These are phyloP conservation scores for Spizellomyces sp. DNA, from an alignment of 192 early-diverging fungal genomes.

Conservation along the genomic window DNA sequence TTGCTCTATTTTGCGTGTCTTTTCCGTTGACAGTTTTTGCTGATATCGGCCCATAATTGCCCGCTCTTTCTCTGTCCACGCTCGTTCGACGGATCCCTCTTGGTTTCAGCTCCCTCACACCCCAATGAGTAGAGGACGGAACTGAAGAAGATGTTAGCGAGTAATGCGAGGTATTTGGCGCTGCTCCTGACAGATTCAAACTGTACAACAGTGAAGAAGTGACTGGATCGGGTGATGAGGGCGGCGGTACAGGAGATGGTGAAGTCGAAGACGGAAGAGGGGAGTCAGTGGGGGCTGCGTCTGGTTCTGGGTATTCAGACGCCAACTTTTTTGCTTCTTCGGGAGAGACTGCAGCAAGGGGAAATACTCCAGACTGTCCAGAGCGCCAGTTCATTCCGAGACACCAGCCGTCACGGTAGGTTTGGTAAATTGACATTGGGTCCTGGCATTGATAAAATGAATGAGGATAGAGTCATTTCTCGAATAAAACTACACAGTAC, in stretches of 20 bases:
- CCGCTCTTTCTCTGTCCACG: neutral
- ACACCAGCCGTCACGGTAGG: constrained; percentile 22
- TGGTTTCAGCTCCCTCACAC: neutral
- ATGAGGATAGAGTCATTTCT: neutral
- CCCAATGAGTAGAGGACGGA: neutral
- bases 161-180: neutral
- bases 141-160: neutral
- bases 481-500: neutral
- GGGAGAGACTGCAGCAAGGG: constrained; percentile 7
- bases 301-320: neutral
- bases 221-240: neutral
- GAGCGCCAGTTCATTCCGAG: constrained; percentile 35
- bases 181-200: neutral
- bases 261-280: neutral
- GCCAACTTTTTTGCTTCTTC: constrained; percentile 13
- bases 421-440: constrained; percentile 11
- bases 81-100: neutral
- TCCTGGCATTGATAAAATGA: constrained; percentile 4
- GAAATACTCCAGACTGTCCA: constrained; percentile 23
- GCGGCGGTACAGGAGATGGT: neutral
- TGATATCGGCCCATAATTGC: neutral
- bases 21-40: neutral
- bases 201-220: neutral
- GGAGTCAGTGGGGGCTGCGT: neutral
- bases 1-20: neutral